Evolutionary conservation across 1,284 basidiomycete species (phyloP).

Genomic region (Cutaneotrichosporon spelunceum): DNA sequence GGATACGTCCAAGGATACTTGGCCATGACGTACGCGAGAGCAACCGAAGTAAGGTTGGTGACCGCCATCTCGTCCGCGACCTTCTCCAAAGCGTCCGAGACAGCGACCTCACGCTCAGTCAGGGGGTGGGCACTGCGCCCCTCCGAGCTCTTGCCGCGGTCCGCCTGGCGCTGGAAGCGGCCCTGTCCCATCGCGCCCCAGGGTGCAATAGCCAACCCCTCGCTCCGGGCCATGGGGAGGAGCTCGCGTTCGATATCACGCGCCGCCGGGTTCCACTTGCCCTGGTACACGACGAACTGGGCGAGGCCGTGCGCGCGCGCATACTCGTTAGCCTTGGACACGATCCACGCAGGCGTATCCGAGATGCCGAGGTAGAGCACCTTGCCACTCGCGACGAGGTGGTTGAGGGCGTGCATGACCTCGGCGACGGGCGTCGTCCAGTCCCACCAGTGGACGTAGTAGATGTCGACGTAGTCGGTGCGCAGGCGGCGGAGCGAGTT

Average conservation of each 20-base stretch:
- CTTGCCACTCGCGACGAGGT: constrained; percentile 48
- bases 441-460: constrained; percentile 53
- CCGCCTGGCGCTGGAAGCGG: constrained; percentile 46
- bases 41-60: constrained; percentile 33
- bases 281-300: constrained; percentile 61
- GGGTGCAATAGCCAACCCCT: constrained; percentile 53
- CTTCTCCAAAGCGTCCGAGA: constrained; percentile 41
- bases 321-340: constrained; percentile 59
- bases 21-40: constrained; percentile 17
- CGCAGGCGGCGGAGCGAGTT: constrained; percentile 51
- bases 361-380: constrained; percentile 53
- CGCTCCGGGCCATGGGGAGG: constrained; percentile 58
- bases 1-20: constrained; percentile 41
- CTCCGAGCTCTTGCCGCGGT: constrained; percentile 42
- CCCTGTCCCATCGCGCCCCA: constrained; percentile 53
- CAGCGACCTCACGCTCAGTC: constrained; percentile 27
- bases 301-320: constrained; percentile 56
- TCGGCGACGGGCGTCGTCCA: constrained; percentile 51
- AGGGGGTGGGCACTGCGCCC: constrained; percentile 20
- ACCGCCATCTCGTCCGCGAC: constrained; percentile 49
- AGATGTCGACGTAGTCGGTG: constrained; percentile 54
- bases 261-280: constrained; percentile 55
- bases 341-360: constrained; percentile 60
- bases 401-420: constrained; percentile 52
- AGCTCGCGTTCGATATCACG: constrained; percentile 63